Base-by-base conservation (phyloP, 768 basidiomycete species). In the Vararia minispora region DNA sequence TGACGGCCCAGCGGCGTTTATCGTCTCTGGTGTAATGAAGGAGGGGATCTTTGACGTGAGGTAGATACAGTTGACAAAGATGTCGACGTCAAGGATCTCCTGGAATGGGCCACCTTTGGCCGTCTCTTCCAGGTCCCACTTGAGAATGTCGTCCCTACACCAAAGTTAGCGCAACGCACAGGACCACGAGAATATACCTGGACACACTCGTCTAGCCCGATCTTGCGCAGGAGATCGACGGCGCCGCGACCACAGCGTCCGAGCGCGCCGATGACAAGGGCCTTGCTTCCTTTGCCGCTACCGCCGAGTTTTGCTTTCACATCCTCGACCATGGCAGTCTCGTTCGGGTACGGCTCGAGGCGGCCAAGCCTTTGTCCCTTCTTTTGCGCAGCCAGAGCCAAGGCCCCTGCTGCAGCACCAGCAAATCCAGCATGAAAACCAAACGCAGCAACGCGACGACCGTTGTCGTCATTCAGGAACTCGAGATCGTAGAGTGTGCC, bases 31-130 rank as follows among this genome's bases (percentile, higher is more conserved):
- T 4, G 78, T 78, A 33, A 95, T 43, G 59, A 97, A 98, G n/a
- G 78, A 64, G 0, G 89, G 88, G 39, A 94, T 90, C 43, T 68
- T 57, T 13, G 79, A 74, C n/a, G 76, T 79, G 35, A 99, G 79
- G 60, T 98, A 98, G 58, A 99, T 99, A 71, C 95, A 98, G 66
- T 99, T 99, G 70, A 98, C 77, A 54, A 99, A 97, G 52, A 99
- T 78, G 63, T 99, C 94, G 46, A 90, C 94, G 46, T 89, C 88
- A 21, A 98, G 72, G 43, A 99, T 89, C 65, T 98, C 94, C 32
- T 73, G 60, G 68, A 97, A 98, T 0, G 95, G 95, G 2, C 95
- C 95, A 22, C 92, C 92, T 64, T 90, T 92, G 51, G 82, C 84
- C 6, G 95, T 99, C 65, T 99, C 95, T 2, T 69, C 84, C 69